phyloP scores from a whole-genome alignment of 306 rosid species.

The Citrullus colocynthis region DNA sequence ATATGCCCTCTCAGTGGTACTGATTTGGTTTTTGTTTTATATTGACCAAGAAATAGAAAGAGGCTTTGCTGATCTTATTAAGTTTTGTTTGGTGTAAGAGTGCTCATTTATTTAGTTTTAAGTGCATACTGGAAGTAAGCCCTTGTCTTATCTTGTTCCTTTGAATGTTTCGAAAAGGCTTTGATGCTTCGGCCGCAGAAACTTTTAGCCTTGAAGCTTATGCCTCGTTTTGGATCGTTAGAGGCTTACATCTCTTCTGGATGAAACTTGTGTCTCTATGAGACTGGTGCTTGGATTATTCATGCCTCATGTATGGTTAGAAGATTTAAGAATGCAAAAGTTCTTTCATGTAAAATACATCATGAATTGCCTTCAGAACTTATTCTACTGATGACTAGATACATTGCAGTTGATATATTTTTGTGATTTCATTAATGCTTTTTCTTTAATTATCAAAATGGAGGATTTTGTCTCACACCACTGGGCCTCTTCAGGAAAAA shows the following conservation, averaged over 20 bases:
- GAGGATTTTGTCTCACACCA: background rate
- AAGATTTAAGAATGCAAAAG: background rate
- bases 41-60: background rate
- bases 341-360: background rate
- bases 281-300: background rate
- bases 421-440: background rate
- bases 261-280: background rate
- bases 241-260: background rate
- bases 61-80: background rate
- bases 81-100: background rate
- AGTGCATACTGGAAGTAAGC: background rate
- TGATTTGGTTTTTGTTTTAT: background rate
- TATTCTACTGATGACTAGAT: background rate
- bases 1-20: constrained; percentile 7
- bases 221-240: background rate
- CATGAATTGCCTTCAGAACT: background rate
- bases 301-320: background rate
- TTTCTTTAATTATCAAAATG: too few species aligned
- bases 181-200: background rate
- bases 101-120: background rate
- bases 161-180: background rate
- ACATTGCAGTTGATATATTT: background rate
- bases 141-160: background rate
- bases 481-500: background rate
- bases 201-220: background rate